Evolutionary conservation across 1,284 basidiomycete genomes (phyloP).

Genomic region (Microbotryomycetes sp.): DNA sequence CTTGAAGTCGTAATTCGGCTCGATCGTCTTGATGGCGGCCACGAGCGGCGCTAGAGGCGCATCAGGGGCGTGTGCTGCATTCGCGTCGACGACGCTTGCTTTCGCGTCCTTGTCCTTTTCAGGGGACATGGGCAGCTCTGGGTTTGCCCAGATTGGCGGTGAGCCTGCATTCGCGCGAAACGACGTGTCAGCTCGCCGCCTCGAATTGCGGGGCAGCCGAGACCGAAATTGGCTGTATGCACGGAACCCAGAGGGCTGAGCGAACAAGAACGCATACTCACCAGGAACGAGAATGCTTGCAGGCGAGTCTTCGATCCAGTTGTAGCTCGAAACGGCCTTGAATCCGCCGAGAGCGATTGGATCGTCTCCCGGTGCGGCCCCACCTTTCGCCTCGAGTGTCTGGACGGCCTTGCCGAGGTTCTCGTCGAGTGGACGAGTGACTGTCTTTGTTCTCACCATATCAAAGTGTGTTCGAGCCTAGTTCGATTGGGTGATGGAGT

Average conservation of each 20-base stretch:
- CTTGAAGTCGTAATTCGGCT: conserved; percentile 4
- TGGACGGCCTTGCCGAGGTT: neutral
- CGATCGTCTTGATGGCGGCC: neutral
- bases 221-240: neutral
- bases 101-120: neutral
- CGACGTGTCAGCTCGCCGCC: neutral
- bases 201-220: neutral
- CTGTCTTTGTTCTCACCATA: neutral
- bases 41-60: neutral
- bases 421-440: neutral
- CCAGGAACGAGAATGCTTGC: conserved; percentile 2
- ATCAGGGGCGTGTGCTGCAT: neutral
- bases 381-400: neutral
- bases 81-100: neutral
- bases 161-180: neutral
- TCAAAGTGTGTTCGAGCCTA: too few relatives aligned
- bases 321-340: neutral
- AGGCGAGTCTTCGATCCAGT: neutral
- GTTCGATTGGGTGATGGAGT: neutral
- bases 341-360: neutral
- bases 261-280: neutral
- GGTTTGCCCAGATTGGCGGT: neutral
- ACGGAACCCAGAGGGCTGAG: too few relatives aligned
- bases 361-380: neutral
- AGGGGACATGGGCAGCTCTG: neutral